Evolutionary conservation across 805 yeast species (phyloP), one percentile per base, ranked within the genome.

Genomic region (Citeromyces matritensis): DNA sequence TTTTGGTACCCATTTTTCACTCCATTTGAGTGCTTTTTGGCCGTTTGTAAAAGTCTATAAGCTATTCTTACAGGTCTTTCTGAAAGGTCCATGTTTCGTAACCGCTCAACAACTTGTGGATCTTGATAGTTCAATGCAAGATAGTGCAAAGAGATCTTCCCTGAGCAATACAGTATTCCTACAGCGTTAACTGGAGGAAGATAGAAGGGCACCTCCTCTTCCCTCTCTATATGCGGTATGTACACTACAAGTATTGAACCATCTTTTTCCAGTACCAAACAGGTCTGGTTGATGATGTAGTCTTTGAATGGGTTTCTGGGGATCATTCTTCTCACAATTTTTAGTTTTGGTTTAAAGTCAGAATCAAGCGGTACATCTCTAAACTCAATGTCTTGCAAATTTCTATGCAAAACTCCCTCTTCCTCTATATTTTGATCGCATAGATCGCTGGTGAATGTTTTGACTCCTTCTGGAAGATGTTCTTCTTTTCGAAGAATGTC

Each of bases 301-400:
- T 86, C 97, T 43, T 82, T 79, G 47, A 70, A 73, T 0, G 95
- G 94, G 45, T 86, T 86, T 51, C 96, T 62, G 8, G 97, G 97
- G n/a, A 86, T 67, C 24, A 86, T 73, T 41, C 94, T 61, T 41
- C 96, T 67, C n/a, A 84, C 82, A 30, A 79, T 55, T 40, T 74
- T 73, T 13, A 51, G 48, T 28, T 58, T 57, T 12, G 63, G 61
- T 21, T 24, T 14, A 30, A 35, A 44, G 15, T 30, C 41, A 2
- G 34, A 9, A 9, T 35, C 37, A n/a, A 45, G 39, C 9, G 63
- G 62, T 30, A 51, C 58, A 4, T 42, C 25, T 30, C 55, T 55
- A 5, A 67, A 42, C 4, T 53, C 57, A 2, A 60, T 35, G 39
- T 70, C 78, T 15, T 57, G 56, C 3, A 67, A 37, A 30, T 54